These are phyloP conservation scores for Puccinia coronata DNA, from an alignment of 1,284 basidiomycete species.

Conservation along the genomic window DNA sequence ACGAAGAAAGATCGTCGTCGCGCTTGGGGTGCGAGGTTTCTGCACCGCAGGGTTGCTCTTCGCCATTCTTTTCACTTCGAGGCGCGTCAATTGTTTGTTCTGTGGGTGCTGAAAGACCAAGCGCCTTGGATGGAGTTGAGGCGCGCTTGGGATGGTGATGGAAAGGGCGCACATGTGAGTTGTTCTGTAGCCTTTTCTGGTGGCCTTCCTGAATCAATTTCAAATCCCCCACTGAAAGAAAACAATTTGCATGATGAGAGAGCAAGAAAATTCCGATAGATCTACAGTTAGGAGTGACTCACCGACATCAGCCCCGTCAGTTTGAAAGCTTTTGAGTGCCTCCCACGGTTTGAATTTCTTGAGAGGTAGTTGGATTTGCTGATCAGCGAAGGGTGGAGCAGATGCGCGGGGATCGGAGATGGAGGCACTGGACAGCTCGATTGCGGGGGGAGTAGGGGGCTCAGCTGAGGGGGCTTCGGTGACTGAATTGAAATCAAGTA, in stretches of 20 bases:
- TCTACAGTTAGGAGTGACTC: neutral
- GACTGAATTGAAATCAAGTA: slow-evolving; percentile 17
- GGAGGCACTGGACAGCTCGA: slow-evolving; percentile 1
- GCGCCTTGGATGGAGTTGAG: slow-evolving; percentile 16
- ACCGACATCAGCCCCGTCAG: slow-evolving; percentile 38
- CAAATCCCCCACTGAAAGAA: slow-evolving; percentile 30
- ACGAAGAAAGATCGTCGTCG: slow-evolving; percentile 5
- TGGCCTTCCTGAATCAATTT: slow-evolving; percentile 44
- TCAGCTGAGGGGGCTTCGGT: neutral
- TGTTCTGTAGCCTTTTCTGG: neutral
- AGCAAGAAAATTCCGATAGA: neutral
- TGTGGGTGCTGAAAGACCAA: neutral
- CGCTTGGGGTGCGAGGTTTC: neutral
- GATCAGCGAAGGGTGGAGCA: neutral
- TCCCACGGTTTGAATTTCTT: slow-evolving; percentile 47
- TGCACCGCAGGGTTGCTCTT: neutral
- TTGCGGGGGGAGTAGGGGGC: neutral
- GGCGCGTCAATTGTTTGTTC: neutral
- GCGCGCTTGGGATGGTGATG: slow-evolving; percentile 14
- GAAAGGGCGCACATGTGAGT: neutral
- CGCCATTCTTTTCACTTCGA: neutral
- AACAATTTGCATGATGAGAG: neutral
- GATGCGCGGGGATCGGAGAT: neutral
- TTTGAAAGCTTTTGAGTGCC: slow-evolving; percentile 48
- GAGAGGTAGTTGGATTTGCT: slow-evolving; percentile 5